A percentile compares a stretch with the other conserved stretches of the same genome.
phyloP scores from a whole-genome alignment of 1,284 basidiomycete species.

The Pseudozyma hubeiensis region DNA sequence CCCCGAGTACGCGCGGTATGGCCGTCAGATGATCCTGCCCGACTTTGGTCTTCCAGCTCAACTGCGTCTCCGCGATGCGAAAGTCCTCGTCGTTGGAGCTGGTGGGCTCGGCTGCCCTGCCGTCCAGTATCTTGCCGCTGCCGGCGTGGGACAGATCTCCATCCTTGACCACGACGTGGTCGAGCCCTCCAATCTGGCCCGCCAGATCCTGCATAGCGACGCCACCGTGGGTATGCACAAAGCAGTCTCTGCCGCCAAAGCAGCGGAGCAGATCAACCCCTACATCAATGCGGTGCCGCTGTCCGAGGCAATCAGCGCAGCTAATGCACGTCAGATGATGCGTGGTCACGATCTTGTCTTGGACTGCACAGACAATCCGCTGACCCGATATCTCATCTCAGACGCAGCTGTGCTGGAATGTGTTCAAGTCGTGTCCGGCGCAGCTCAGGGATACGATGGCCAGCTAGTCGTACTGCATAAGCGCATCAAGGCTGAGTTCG shows the following conservation, averaged over 20 bases:
- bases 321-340: constrained; percentile 55
- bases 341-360: constrained; percentile 77
- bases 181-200: constrained; percentile 90
- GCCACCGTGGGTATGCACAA: constrained; percentile 83
- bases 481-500: constrained; percentile 34
- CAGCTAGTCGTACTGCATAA: constrained; percentile 74
- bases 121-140: constrained; percentile 89
- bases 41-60: constrained; percentile 85
- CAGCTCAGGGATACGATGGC: constrained; percentile 90
- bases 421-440: constrained; percentile 88
- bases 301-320: constrained; percentile 26
- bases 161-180: constrained; percentile 93
- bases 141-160: constrained; percentile 86
- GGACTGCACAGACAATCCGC: constrained; percentile 94
- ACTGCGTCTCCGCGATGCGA: constrained; percentile 79
- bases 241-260: constrained; percentile 79
- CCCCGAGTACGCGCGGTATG: constrained; percentile 88
- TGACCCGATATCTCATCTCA: constrained; percentile 92
- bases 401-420: constrained; percentile 82
- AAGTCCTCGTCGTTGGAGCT: constrained; percentile 89
- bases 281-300: constrained; percentile 50
- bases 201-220: constrained; percentile 90
- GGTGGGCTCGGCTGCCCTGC: constrained; percentile 97
- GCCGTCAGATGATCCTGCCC: constrained; percentile 95
- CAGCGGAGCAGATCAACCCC: constrained; percentile 62